phyloP scores from a whole-genome alignment of 2,329 filamentous ascomycete species.

The Tolypocladium pustulatum region DNA sequence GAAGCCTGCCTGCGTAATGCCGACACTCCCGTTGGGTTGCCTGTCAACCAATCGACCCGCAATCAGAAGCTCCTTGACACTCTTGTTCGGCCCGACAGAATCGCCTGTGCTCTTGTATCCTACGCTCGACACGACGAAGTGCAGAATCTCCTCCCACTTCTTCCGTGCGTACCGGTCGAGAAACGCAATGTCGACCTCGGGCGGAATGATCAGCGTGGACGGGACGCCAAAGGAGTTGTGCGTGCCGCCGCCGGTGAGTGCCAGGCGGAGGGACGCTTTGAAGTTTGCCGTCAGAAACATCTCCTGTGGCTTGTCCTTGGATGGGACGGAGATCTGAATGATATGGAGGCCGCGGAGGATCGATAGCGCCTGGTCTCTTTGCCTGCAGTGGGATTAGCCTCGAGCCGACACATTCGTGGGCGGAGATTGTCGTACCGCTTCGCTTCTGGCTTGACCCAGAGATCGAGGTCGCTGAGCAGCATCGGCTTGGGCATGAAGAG shows the following conservation, averaged over 20 bases:
- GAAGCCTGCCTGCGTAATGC: conserved; percentile 88
- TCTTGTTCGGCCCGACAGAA: conserved; percentile 50
- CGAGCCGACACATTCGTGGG: neutral
- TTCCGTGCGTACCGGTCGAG: conserved; percentile 77
- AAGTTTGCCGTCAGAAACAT: conserved; percentile 77
- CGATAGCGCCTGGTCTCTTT: conserved; percentile 75
- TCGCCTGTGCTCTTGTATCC: conserved; percentile 39
- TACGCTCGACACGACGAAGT: conserved; percentile 82
- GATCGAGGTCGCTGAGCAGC: conserved; percentile 67
- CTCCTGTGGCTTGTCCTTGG: conserved; percentile 54
- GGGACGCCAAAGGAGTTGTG: conserved; percentile 88
- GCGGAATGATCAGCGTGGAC: conserved; percentile 51
- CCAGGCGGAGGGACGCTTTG: conserved; percentile 69
- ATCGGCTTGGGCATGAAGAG: conserved; percentile 82
- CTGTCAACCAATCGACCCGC: conserved; percentile 70
- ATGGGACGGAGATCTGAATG: conserved; percentile 52
- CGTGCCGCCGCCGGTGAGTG: conserved; percentile 75
- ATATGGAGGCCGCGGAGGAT: conserved; percentile 83
- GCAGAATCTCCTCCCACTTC: conserved; percentile 93
- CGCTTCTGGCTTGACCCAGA: conserved; percentile 65
- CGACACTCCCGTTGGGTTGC: conserved; percentile 51
- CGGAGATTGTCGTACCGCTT: conserved; percentile 22
- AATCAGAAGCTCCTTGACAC: conserved; percentile 76
- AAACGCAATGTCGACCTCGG: conserved; percentile 56
- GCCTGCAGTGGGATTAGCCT: conserved; percentile 30